phyloP scores from a whole-genome alignment of 164 flowering plant genomes.

The Euptelea pleiosperma region DNA sequence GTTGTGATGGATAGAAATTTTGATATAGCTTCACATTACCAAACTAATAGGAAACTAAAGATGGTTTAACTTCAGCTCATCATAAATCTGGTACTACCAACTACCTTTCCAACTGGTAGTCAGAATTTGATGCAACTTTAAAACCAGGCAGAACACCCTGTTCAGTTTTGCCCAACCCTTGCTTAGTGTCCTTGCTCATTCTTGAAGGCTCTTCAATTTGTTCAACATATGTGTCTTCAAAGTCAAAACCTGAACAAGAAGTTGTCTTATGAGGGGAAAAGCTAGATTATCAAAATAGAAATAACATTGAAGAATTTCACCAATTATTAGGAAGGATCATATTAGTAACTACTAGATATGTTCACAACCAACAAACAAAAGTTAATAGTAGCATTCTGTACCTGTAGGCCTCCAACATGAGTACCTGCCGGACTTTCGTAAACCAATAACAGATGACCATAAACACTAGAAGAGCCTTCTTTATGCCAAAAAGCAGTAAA shows the following conservation, averaged over 20 bases:
- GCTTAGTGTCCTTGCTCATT: conserved; percentile 29
- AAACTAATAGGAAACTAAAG: background rate
- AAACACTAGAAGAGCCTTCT: too few species aligned
- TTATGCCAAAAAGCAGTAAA: too few species aligned
- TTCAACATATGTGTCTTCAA: conserved; percentile 63
- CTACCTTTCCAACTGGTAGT: conserved; percentile 71
- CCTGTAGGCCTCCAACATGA: background rate
- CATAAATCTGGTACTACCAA: background rate
- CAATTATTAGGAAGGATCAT: background rate
- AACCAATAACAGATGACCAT: too few species aligned
- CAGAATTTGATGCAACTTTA: conserved; percentile 63
- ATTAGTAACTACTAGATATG: background rate
- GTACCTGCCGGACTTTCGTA: too few species aligned
- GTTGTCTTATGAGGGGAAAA: conserved; percentile 5
- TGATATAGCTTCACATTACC: background rate
- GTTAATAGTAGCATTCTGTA: background rate
- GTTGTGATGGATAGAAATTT: background rate
- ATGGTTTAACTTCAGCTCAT: conserved; percentile 1
- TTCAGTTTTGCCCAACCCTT: conserved; percentile 33
- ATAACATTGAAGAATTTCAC: background rate
- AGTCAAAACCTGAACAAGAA: conserved; percentile 55
- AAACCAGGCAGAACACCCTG: conserved; percentile 67
- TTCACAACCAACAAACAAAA: background rate
- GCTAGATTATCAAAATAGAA: background rate
- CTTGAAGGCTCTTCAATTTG: conserved; percentile 71